phyloP scores from a whole-genome alignment of 768 basidiomycete species.

The Boletus rubropictus region DNA sequence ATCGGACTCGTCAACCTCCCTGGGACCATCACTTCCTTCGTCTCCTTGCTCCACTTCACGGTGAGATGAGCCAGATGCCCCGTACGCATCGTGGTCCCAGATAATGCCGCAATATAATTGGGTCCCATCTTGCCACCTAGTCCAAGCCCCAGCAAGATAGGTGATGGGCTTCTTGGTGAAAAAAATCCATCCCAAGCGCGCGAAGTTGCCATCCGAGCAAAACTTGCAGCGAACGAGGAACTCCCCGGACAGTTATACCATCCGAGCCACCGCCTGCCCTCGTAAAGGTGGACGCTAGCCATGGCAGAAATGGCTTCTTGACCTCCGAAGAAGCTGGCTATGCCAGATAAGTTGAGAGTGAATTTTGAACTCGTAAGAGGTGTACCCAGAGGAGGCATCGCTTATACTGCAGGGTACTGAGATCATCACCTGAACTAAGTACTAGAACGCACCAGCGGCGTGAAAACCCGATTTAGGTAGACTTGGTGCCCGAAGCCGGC shows the following conservation, averaged over 20 bases:
- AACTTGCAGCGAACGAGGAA: conserved; percentile 28
- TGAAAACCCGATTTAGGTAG: not conserved
- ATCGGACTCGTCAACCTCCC: conserved; percentile 21
- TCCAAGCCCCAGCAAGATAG: conserved; percentile 25
- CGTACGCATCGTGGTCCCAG: conserved; percentile 19
- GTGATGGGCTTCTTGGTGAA: conserved; percentile 13
- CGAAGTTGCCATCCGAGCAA: conserved; percentile 25
- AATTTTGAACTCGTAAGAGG: conserved; percentile 13
- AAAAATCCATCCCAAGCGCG: conserved; percentile 25
- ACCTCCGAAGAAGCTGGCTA: conserved; percentile 34
- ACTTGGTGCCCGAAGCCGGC: not conserved
- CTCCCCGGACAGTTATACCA: conserved; percentile 36
- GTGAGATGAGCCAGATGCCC: conserved; percentile 23
- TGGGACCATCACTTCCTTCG: conserved; percentile 5
- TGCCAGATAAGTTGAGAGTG: conserved; percentile 25
- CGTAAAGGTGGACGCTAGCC: conserved; percentile 30
- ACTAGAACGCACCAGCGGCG: not conserved
- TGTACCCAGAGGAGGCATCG: conserved; percentile 18
- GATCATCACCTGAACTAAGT: not conserved
- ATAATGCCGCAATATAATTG: conserved; percentile 22
- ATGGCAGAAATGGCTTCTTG: conserved; percentile 34
- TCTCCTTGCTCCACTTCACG: conserved; percentile 11
- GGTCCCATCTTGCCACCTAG: conserved; percentile 28
- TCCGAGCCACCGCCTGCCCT: conserved; percentile 31
- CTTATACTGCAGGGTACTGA: not conserved